Conservation (phyloP, 495 filamentous ascomycete species). For the Xylaria curta region DNA sequence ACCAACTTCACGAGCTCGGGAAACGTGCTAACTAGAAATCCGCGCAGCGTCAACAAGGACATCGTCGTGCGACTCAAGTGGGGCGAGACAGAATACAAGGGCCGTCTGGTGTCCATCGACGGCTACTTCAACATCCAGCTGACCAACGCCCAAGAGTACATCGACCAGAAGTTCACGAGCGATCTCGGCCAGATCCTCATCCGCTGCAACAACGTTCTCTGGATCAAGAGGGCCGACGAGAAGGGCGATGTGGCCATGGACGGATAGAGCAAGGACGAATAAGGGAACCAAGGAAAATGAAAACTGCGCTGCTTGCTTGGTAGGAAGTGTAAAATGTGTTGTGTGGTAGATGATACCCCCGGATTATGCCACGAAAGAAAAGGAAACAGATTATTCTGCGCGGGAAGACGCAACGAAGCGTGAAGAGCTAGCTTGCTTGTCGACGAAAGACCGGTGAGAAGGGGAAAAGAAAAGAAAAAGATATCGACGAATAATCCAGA, state of each 20-base stretch:
- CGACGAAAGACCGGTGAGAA: background rate
- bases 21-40: conserved; percentile 23
- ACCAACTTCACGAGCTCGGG: background rate
- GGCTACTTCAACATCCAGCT: conserved; percentile 99
- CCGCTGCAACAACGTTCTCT: conserved; percentile 97
- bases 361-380: conserved; percentile 1
- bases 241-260: conserved; percentile 70
- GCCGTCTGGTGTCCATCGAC: conserved; percentile 85
- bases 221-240: conserved; percentile 72
- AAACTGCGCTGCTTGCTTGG: background rate
- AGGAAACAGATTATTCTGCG: background rate
- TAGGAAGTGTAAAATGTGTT: background rate
- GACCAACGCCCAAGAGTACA: conserved; percentile 85
- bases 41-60: conserved; percentile 78
- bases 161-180: conserved; percentile 85
- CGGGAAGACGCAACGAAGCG: background rate
- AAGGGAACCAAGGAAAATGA: background rate
- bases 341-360: conserved; percentile 15
- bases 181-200: conserved; percentile 90
- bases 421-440: background rate
- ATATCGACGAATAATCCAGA: background rate
- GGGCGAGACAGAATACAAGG: conserved; percentile 96
- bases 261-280: conserved; percentile 45
- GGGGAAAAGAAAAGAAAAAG: no score
- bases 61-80: conserved; percentile 94